Conservation (phyloP, 208 protist genomes). For the Acanthamoeba polyphaga region DNA sequence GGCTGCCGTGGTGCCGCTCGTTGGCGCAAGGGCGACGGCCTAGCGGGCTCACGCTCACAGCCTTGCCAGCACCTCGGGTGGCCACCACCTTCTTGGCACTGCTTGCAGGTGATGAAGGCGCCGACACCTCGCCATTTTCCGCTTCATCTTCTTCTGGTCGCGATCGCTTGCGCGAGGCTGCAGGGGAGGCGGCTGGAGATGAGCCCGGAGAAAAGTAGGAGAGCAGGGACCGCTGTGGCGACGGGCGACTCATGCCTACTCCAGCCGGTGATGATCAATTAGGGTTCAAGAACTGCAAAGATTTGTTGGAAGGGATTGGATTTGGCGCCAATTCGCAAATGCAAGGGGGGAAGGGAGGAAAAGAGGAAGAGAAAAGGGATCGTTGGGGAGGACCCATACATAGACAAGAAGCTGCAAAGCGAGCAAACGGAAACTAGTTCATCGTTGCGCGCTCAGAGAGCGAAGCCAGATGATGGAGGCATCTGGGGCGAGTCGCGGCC, state of each 20-base stretch:
- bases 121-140: background rate
- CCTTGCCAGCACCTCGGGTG: background rate
- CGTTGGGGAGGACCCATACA: background rate
- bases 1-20: background rate
- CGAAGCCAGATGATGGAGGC: background rate
- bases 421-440: no score
- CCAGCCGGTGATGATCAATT: background rate
- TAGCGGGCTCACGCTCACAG: background rate
- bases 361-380: background rate
- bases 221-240: slow-evolving; percentile 8
- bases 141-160: background rate
- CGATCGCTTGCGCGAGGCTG: background rate
- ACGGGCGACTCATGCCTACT: background rate
- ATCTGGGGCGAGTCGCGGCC: background rate
- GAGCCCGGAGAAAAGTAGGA: background rate
- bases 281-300: background rate
- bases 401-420: background rate
- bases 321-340: background rate
- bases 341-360: background rate
- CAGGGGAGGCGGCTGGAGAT: background rate
- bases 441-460: no score
- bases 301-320: background rate
- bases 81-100: background rate
- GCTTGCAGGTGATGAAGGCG: no score
- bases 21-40: slow-evolving; percentile 17